A percentile compares a stretch with the other conserved stretches of the same genome.
Conservation (phyloP, 768 basidiomycete species). For the Suillus lakei region DNA sequence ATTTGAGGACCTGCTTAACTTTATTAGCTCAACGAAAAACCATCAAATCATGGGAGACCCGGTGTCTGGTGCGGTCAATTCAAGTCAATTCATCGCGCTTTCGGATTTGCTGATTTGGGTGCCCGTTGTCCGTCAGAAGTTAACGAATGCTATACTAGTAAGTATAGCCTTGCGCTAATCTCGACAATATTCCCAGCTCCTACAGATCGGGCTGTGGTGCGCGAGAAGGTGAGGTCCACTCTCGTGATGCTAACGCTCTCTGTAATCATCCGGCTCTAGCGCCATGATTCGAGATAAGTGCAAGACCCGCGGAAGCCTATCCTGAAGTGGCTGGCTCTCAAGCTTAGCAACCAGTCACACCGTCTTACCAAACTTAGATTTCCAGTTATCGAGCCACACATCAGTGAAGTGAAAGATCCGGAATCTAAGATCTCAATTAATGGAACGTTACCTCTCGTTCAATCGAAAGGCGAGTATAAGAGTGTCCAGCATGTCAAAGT, state of each 20-base stretch:
- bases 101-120: slow-evolving; percentile 11
- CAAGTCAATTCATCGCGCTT: not conserved
- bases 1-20: slow-evolving; percentile 14
- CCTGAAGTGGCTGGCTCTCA: too few relatives aligned
- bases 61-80: slow-evolving; percentile 5
- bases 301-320: not conserved
- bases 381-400: too few relatives aligned
- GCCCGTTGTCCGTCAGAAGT: slow-evolving; percentile 16
- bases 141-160: not conserved
- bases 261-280: not conserved
- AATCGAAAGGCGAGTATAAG: too few relatives aligned
- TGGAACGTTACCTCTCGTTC: too few relatives aligned
- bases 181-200: slow-evolving; percentile 20
- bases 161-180: slow-evolving; percentile 36
- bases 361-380: too few relatives aligned
- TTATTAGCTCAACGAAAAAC: slow-evolving; percentile 19
- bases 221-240: slow-evolving; percentile 5
- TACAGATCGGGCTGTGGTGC: slow-evolving; percentile 14
- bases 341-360: too few relatives aligned
- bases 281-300: not conserved
- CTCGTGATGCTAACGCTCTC: not conserved
- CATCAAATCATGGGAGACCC: slow-evolving; percentile 16
- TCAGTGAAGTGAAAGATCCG: too few relatives aligned
- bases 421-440: too few relatives aligned
- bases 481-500: not conserved